These are phyloP conservation scores for Cucumis melo DNA, from an alignment of 306 rosid species.

Conservation along the genomic window DNA sequence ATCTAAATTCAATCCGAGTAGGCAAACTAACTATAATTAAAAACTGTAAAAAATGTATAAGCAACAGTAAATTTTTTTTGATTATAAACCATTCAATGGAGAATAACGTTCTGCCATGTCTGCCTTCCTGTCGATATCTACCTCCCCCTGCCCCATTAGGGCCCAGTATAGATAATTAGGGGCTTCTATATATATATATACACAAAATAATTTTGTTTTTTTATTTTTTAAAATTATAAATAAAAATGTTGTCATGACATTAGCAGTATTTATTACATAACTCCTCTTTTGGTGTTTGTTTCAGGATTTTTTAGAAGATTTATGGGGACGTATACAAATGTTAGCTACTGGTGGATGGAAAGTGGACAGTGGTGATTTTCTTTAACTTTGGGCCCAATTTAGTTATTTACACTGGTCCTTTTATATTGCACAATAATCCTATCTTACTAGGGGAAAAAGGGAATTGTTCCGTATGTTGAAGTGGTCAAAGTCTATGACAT, in stretches of 20 bases:
- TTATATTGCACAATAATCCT: neutral
- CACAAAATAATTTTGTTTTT: too few relatives aligned
- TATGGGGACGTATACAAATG: conserved; percentile 66
- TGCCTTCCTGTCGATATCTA: neutral
- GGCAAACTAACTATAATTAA: neutral
- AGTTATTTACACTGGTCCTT: conserved; percentile 3
- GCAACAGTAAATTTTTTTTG: neutral
- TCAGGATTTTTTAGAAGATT: conserved; percentile 94
- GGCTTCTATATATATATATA: too few relatives aligned
- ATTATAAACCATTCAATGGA: neutral
- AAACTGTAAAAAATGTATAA: neutral
- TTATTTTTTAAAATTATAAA: too few relatives aligned
- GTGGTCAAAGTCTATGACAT: neutral
- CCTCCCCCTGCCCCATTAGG: neutral
- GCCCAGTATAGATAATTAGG: neutral
- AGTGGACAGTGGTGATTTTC: conserved; percentile 82
- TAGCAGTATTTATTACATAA: neutral
- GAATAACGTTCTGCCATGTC: neutral
- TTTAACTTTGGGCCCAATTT: neutral
- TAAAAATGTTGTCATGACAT: neutral
- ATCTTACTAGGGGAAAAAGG: neutral
- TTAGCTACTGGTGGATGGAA: conserved; percentile 76
- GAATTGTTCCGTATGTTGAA: neutral
- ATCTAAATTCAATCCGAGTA: neutral
- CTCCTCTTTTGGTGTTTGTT: neutral